Evolutionary conservation across 352 stramenopile species (phyloP).

Genomic region (Pythium utonaiense): DNA sequence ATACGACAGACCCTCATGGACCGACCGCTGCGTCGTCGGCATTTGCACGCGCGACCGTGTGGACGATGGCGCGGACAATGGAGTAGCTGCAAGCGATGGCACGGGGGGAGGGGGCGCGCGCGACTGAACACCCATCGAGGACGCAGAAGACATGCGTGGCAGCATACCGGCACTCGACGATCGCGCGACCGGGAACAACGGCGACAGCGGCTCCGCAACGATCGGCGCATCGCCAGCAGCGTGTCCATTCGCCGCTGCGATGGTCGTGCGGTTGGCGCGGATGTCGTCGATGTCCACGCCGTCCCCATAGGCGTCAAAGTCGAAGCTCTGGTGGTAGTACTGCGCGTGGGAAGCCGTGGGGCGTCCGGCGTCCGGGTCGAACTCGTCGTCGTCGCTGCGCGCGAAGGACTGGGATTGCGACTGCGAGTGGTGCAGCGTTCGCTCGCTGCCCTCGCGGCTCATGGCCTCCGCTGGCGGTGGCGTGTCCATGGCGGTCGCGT

Average conservation of each 20-base stretch:
- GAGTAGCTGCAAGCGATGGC: slow-evolving; percentile 1
- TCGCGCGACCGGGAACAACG: slow-evolving; percentile 4
- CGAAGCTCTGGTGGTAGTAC: slow-evolving; percentile 16
- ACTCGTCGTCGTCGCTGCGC: slow-evolving; percentile 7
- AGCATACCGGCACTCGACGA: neutral
- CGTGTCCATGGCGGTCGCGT: neutral
- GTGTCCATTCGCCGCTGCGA: neutral
- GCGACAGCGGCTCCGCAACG: slow-evolving; percentile 14
- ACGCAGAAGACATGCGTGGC: slow-evolving; percentile 11
- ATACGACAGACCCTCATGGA: slow-evolving; percentile 33
- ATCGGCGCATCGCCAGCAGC: neutral
- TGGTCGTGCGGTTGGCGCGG: slow-evolving; percentile 8
- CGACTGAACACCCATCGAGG: slow-evolving; percentile 2
- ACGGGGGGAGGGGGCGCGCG: neutral
- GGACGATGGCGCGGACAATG: slow-evolving; percentile 12
- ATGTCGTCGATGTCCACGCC: slow-evolving; percentile 28
- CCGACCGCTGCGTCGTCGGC: slow-evolving; percentile 9
- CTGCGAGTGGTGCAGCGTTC: neutral
- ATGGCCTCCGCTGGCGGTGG: neutral
- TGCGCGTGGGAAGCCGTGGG: neutral
- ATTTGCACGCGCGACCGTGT: slow-evolving; percentile 6
- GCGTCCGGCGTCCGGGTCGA: neutral
- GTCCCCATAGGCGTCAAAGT: slow-evolving; percentile 24
- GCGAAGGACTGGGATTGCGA: neutral
- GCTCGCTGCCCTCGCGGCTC: slow-evolving; percentile 3